Evolutionary conservation across 768 basidiomycete species (phyloP), one percentile per base, ranked within the genome.

Genomic region (Tricholoma bakamatsutake): DNA sequence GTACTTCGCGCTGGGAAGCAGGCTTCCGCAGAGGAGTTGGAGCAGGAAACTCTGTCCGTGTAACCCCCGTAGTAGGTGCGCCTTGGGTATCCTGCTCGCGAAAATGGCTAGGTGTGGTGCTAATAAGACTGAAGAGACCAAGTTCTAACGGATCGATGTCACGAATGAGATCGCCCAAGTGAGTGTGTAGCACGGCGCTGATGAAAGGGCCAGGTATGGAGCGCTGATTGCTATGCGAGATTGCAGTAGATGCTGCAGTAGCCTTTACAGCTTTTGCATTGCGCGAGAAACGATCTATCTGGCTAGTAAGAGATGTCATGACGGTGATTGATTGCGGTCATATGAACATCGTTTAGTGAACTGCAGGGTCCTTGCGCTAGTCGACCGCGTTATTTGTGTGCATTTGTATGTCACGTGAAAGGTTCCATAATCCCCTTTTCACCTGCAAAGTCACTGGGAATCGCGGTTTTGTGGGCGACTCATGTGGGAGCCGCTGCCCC

Each of bases 71-170:
- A 27, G 67, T 60, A 43, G 68, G 55, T 1, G 54, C 43, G 37
- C 68, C 66, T 2, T 76, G 63, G 0, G 66, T 62, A 31, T 75
- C 75, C 33, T 64, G 69, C 10, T 69, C 69, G n/a, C 27, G 68
- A 69, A 17, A 63, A 53, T 17, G 55, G 52, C 33, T 55, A 18
- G 61, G 68, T 31, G 55, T 63, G 39, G 65, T 69, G 65, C 2
- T 79, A 72, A 43, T 40, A 51, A 90, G 76, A 6, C 78, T 82
- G 70, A 91, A 90, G 24, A 92, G 81, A 35, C 89, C 89, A 27
- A 90, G 77, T 64, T 92, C 90, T 5, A 88, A 82, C 8, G 84
- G 75, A 60, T 91, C 88, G 57, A 85, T 76, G 62, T 91, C 90
- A 63, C 90, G 87, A 57, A 90, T 88, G 58, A 91, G 81, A 63